Evolutionary conservation across 78 protist genomes (phyloP).

Genomic region (Dictyostelium brefeldianum): DNA sequence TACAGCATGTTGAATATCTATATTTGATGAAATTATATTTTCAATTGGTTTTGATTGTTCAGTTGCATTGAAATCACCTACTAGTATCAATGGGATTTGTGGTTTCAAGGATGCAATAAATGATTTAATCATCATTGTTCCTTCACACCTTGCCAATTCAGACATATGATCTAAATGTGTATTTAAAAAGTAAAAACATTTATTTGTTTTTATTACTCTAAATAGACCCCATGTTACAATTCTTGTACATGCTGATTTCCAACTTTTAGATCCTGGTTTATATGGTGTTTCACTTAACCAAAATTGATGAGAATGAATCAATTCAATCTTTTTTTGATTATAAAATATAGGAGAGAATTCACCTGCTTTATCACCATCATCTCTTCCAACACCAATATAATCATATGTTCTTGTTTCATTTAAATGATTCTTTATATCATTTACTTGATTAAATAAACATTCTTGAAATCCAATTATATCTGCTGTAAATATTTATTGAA

Average conservation of each 20-base stretch:
- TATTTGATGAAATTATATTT: background rate
- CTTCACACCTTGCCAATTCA: slow-evolving; percentile 10
- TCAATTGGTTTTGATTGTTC: background rate
- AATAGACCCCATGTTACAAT: slow-evolving; percentile 39
- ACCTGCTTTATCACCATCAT: slow-evolving; percentile 52
- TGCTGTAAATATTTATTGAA: background rate
- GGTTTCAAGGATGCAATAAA: slow-evolving; percentile 27
- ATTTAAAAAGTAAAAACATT: slow-evolving; percentile 31
- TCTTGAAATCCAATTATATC: slow-evolving; percentile 73
- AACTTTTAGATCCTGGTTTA: slow-evolving; percentile 11
- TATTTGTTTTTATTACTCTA: background rate
- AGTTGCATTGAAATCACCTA: slow-evolving; percentile 40
- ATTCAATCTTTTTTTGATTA: background rate
- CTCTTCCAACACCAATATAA: slow-evolving; percentile 59
- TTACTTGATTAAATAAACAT: slow-evolving; percentile 60
- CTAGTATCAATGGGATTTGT: background rate
- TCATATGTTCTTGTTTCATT: background rate
- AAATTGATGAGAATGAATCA: slow-evolving; percentile 3
- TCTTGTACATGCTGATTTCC: slow-evolving; percentile 38
- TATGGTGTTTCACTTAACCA: slow-evolving; percentile 35
- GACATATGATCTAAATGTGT: slow-evolving; percentile 63
- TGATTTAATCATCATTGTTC: slow-evolving; percentile 37
- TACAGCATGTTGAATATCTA: background rate
- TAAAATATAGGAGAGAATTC: slow-evolving; percentile 75
- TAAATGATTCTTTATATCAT: slow-evolving; percentile 1